A percentile compares a stretch with the other conserved stretches of the same genome.
Conservation (phyloP, 2,329 filamentous ascomycete genomes). For the Monosporascus ibericus region DNA sequence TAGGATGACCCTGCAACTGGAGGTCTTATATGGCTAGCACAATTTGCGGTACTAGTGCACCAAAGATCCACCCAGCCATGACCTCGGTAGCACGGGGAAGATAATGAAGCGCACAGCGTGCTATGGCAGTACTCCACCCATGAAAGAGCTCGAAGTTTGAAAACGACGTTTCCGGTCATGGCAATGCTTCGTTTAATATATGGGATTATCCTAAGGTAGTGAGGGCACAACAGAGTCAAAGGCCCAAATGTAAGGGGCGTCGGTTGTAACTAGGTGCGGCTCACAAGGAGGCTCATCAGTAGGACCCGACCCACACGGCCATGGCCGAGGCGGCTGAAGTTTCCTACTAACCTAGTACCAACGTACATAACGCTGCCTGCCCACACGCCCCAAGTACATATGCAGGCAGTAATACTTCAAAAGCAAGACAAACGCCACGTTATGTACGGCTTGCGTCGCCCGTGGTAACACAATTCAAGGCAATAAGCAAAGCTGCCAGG, state of each 20-base stretch:
- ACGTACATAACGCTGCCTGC: constrained; percentile 1
- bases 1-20: background rate
- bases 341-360: constrained; percentile 6
- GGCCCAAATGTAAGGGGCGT: constrained; percentile 4
- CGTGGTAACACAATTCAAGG: too few relatives aligned
- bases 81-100: background rate
- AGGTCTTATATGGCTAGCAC: background rate
- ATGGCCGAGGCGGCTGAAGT: constrained; percentile 16
- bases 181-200: too few relatives aligned
- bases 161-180: too few relatives aligned
- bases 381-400: too few relatives aligned
- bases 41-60: background rate
- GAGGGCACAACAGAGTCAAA: too few relatives aligned
- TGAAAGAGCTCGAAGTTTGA: too few relatives aligned
- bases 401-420: too few relatives aligned
- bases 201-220: too few relatives aligned
- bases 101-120: background rate
- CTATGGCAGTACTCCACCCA: too few relatives aligned
- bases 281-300: constrained; percentile 17
- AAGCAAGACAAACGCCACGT: too few relatives aligned
- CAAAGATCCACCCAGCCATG: background rate
- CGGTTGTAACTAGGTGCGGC: constrained; percentile 19
- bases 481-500: background rate
- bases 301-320: constrained; percentile 7
- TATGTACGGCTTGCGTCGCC: too few relatives aligned